Percentiles rank a stretch among this genome's conserved stretches.
Evolutionary conservation across 106 monocot species (phyloP).

Genomic region (Chionographis japonica): DNA sequence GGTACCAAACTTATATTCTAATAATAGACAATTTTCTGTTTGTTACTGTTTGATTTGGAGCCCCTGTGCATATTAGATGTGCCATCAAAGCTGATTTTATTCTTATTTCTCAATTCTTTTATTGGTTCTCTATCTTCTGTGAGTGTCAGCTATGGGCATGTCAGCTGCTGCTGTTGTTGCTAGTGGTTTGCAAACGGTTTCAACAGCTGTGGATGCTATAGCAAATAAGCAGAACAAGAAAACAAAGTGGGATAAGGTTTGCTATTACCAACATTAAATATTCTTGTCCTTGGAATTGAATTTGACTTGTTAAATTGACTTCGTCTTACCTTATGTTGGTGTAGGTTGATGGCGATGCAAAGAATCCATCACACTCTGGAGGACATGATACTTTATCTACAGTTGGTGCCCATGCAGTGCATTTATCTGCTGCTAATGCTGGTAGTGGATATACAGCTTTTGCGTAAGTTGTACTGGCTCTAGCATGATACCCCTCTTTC

Average conservation of each 20-base stretch:
- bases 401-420: constrained; percentile 42
- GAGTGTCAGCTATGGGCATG: constrained; percentile 15
- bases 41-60: neutral
- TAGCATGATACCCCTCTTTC: neutral
- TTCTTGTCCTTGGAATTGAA: neutral
- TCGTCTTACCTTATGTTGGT: constrained; percentile 4
- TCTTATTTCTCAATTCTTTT: neutral
- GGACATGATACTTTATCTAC: constrained; percentile 47
- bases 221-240: constrained; percentile 67
- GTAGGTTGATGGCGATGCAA: constrained; percentile 80
- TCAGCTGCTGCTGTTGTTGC: constrained; percentile 20
- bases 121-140: neutral
- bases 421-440: constrained; percentile 64
- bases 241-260: constrained; percentile 97
- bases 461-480: constrained; percentile 55
- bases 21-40: neutral
- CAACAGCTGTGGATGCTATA: constrained; percentile 26
- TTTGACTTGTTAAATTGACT: neutral
- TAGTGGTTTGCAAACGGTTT: constrained; percentile 21
- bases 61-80: neutral
- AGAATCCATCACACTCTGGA: constrained; percentile 31
- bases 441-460: constrained; percentile 94
- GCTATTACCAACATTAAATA: neutral
- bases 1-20: constrained; percentile 21
- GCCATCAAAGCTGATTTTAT: neutral